Percentiles rank a stretch among this genome's conserved stretches.
Conservation (phyloP, 257 asterid species). For the Solanum megistacrolobum region DNA sequence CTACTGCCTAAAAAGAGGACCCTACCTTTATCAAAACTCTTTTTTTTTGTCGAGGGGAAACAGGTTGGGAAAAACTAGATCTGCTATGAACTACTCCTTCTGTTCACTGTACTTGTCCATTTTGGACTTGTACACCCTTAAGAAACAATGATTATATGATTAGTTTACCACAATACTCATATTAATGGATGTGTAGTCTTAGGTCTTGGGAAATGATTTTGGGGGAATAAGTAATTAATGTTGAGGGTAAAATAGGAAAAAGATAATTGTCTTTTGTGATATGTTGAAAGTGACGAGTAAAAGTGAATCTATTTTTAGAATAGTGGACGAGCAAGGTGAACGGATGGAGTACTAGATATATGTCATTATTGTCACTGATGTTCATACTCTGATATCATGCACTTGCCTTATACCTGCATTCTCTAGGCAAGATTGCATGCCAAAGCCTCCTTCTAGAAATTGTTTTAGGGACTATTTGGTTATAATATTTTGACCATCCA, state of each 20-base stretch:
- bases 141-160: not conserved
- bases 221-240: not conserved
- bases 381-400: not conserved
- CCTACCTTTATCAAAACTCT: not conserved
- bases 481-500: not conserved
- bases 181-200: not conserved
- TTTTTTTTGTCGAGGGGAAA: not conserved
- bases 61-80: not conserved
- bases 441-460: not conserved
- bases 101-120: not conserved
- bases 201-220: not conserved
- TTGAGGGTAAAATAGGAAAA: not conserved
- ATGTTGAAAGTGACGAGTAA: not conserved
- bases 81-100: not conserved
- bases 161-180: not conserved
- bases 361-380: not conserved
- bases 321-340: not conserved
- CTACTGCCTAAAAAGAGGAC: not conserved
- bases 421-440: not conserved
- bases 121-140: not conserved
- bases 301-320: not conserved
- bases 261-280: not conserved
- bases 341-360: not conserved
- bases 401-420: not conserved
- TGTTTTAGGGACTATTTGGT: not conserved